phyloP scores from a whole-genome alignment of 352 stramenopile species.

The Pythium aristosporum region DNA sequence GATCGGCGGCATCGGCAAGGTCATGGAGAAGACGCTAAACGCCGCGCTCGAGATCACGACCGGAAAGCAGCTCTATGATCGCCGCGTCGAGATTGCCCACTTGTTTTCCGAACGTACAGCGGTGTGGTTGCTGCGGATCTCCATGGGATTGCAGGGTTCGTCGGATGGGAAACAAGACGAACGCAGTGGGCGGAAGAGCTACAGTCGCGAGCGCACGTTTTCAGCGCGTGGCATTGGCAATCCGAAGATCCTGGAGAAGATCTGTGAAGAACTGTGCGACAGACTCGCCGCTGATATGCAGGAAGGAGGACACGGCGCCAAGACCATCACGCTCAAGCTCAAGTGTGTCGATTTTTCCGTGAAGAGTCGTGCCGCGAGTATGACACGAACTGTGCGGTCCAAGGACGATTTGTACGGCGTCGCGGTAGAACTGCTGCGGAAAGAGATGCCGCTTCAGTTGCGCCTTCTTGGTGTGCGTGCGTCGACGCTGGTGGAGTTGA shows the following conservation, averaged over 20 bases:
- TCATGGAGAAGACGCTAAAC: slow-evolving; percentile 93
- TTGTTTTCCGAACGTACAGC: slow-evolving; percentile 68
- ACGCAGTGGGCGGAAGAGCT: slow-evolving; percentile 68
- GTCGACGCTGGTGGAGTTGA: slow-evolving; percentile 39
- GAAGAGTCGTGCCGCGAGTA: slow-evolving; percentile 50
- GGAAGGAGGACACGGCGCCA: slow-evolving; percentile 37
- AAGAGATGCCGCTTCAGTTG: slow-evolving; percentile 66
- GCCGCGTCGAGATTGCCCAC: slow-evolving; percentile 58
- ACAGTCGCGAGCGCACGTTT: slow-evolving; percentile 78
- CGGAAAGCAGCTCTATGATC: slow-evolving; percentile 69
- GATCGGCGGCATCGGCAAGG: slow-evolving; percentile 94
- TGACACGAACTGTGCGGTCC: slow-evolving; percentile 37
- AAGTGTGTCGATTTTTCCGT: slow-evolving; percentile 68
- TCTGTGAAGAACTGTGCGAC: slow-evolving; percentile 65
- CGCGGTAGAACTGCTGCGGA: slow-evolving; percentile 51
- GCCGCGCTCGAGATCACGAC: slow-evolving; percentile 80
- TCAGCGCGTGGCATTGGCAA: slow-evolving; percentile 19
- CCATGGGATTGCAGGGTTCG: slow-evolving; percentile 51
- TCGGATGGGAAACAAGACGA: slow-evolving; percentile 30
- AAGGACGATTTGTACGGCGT: slow-evolving; percentile 44
- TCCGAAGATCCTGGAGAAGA: slow-evolving; percentile 43
- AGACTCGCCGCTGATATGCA: slow-evolving; percentile 57
- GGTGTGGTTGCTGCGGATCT: slow-evolving; percentile 70
- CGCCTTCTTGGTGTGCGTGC: slow-evolving; percentile 67
- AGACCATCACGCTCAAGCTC: slow-evolving; percentile 71